Percentiles rank a stretch among this genome's conserved stretches.
Conservation (phyloP, 192 early-diverging fungal genomes). For the Rhizophagus prolifer region DNA sequence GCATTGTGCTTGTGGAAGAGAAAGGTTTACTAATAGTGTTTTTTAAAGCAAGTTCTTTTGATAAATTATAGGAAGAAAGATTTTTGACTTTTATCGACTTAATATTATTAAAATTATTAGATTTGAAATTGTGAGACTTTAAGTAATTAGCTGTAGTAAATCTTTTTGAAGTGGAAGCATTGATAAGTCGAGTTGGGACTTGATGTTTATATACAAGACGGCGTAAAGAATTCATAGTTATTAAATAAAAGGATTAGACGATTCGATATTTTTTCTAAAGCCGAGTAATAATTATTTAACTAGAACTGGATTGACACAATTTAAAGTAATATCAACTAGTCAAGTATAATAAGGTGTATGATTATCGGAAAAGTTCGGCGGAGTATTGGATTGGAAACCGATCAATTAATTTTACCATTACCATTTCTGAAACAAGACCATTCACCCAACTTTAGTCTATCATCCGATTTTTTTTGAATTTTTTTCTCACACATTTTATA, state of each 20-base stretch:
- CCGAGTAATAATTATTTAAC: too few species aligned
- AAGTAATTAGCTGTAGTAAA: not conserved
- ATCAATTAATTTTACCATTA: not conserved
- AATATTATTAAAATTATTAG: not conserved
- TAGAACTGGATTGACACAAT: too few species aligned
- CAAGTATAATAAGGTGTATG: not conserved
- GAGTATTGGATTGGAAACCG: not conserved
- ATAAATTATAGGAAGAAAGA: not conserved
- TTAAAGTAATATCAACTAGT: too few species aligned
- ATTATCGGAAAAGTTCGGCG: slow-evolving; percentile 13
- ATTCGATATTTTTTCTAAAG: not conserved
- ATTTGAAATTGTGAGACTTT: not conserved
- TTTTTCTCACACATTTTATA: not conserved
- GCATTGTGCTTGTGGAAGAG: not conserved
- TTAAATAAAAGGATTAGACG: not conserved
- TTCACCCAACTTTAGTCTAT: not conserved
- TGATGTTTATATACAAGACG: slow-evolving; percentile 1
- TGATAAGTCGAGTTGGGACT: not conserved
- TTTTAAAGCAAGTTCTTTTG: not conserved
- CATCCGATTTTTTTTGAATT: not conserved
- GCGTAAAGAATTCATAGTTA: slow-evolving; percentile 1
- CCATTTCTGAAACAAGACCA: not conserved
- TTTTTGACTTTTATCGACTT: not conserved
- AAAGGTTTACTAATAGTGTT: not conserved
- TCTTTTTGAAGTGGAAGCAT: not conserved